These are phyloP conservation scores for Cercophora scortea DNA, from an alignment of 495 filamentous ascomycete species.

Conservation along the genomic window DNA sequence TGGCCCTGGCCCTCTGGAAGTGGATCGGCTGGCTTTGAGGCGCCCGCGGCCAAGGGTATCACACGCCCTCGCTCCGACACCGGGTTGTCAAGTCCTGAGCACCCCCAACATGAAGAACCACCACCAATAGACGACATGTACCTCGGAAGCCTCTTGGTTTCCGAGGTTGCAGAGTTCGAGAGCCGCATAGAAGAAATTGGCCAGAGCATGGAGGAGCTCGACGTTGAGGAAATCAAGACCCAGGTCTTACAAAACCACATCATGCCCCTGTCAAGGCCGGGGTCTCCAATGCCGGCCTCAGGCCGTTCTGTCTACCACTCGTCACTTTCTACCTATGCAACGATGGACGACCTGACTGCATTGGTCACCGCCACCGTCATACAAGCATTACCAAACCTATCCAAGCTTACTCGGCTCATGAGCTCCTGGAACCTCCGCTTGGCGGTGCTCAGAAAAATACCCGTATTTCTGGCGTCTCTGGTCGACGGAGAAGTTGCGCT, in stretches of 20 bases:
- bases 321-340: conserved; percentile 41
- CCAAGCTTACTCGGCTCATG: conserved; percentile 59
- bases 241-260: conserved; percentile 79
- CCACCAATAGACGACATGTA: conserved; percentile 32
- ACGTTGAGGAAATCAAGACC: conserved; percentile 83
- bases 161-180: conserved; percentile 59
- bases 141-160: conserved; percentile 60
- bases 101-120: background rate
- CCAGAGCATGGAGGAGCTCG: conserved; percentile 67
- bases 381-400: conserved; percentile 76
- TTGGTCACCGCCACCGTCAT: conserved; percentile 83
- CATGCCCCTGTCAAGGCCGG: conserved; percentile 43
- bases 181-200: conserved; percentile 68
- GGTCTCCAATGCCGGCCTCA: conserved; percentile 42
- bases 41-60: conserved; percentile 36
- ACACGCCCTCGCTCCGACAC: conserved; percentile 15
- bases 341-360: conserved; percentile 78
- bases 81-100: background rate
- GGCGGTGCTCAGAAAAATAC: conserved; percentile 61
- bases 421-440: conserved; percentile 71
- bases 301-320: conserved; percentile 26
- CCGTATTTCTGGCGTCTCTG: conserved; percentile 61
- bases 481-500: conserved; percentile 54
- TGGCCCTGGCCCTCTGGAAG: conserved; percentile 67
- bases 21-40: conserved; percentile 47